These are phyloP conservation scores for Rauvolfia tetraphylla DNA, from an alignment of 257 asterid genomes.

Conservation along the genomic window DNA sequence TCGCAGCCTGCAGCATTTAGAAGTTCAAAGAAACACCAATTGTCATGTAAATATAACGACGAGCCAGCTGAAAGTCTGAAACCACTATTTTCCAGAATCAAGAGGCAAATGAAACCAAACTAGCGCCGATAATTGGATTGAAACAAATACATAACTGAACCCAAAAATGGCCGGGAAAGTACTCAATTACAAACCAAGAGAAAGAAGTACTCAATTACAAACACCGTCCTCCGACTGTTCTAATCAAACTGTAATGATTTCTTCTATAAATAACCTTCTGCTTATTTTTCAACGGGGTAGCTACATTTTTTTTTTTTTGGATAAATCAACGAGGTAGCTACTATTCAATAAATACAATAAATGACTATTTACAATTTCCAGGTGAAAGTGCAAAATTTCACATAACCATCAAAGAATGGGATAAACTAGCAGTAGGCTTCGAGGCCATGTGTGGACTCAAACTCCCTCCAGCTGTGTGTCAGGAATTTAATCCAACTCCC, in stretches of 20 bases:
- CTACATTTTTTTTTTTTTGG: no score
- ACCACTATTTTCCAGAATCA: neutral
- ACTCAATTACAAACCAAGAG: neutral
- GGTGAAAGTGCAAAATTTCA: neutral
- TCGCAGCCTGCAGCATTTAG: neutral
- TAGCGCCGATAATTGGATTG: neutral
- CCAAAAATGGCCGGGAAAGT: neutral
- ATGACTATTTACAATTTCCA: constrained; percentile 15
- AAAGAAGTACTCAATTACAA: neutral
- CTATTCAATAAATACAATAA: neutral
- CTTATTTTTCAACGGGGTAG: neutral
- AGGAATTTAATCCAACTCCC: neutral
- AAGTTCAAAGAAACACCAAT: neutral
- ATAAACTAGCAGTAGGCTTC: neutral
- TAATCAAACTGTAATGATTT: neutral
- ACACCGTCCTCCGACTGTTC: neutral
- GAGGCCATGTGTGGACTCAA: neutral
- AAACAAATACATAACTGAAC: neutral
- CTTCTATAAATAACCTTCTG: neutral
- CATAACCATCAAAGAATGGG: neutral
- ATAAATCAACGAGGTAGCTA: no score
- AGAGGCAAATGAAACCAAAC: neutral
- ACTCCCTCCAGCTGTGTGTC: neutral
- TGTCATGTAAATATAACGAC: neutral
- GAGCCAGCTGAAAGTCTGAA: neutral